Evolutionary conservation across 1,139 yeast genomes (phyloP).

Genomic region (Pichia sp.): DNA sequence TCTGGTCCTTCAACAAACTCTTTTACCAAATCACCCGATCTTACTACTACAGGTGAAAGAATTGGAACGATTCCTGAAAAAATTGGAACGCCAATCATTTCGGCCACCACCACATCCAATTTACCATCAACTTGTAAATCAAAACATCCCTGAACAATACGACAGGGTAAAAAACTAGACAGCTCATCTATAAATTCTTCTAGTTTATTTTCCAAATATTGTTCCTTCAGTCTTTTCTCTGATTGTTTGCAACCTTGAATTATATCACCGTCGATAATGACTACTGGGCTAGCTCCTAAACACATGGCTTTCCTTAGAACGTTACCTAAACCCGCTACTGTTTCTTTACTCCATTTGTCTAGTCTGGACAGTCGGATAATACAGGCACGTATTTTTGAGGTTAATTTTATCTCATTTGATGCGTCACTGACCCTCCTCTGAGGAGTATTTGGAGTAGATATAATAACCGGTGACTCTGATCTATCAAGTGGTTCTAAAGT

Average conservation of each 20-base stretch:
- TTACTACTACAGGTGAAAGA: slow-evolving; percentile 49
- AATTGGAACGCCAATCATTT: slow-evolving; percentile 29
- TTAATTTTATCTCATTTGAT: slow-evolving; percentile 30
- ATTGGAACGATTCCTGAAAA: slow-evolving; percentile 46
- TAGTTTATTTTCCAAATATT: slow-evolving; percentile 2
- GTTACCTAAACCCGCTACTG: slow-evolving; percentile 25
- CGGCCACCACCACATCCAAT: slow-evolving; percentile 25
- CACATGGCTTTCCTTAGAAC: slow-evolving; percentile 31
- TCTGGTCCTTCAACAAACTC: slow-evolving; percentile 29
- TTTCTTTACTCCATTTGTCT: slow-evolving; percentile 18
- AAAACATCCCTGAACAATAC: slow-evolving; percentile 30
- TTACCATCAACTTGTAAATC: slow-evolving; percentile 17
- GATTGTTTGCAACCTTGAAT: slow-evolving; percentile 1
- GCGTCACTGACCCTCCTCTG: slow-evolving; percentile 1
- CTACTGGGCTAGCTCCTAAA: slow-evolving; percentile 33
- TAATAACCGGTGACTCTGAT: not conserved
- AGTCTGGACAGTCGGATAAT: slow-evolving; percentile 39
- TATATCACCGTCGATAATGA: slow-evolving; percentile 25
- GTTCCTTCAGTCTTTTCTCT: slow-evolving; percentile 6
- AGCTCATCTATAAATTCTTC: slow-evolving; percentile 14
- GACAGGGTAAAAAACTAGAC: slow-evolving; percentile 10
- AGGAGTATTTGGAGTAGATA: not conserved
- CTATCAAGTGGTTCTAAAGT: not conserved
- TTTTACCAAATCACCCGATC: slow-evolving; percentile 31
- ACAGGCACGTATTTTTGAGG: slow-evolving; percentile 43